Conservation (phyloP, 305 asterid genomes). For the Plantago coronopus region DNA sequence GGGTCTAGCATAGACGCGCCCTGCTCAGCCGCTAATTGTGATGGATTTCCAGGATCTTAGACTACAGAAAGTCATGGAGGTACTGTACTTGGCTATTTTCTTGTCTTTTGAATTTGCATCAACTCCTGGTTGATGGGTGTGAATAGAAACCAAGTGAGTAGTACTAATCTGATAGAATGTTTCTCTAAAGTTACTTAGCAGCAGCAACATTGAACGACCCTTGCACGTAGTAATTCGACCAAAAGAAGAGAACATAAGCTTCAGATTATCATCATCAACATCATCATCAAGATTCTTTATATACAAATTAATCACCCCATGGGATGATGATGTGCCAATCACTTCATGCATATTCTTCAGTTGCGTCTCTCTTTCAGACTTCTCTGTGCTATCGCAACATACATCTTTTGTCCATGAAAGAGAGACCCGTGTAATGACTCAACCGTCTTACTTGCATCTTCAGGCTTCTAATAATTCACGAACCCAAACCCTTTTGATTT, state of each 20-base stretch:
- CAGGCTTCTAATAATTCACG: conserved; percentile 51
- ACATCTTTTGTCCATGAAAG: conserved; percentile 36
- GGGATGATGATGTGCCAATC: conserved; percentile 17
- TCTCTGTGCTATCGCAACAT: conserved; percentile 65
- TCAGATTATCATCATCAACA: conserved; percentile 48
- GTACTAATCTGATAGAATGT: too few relatives aligned
- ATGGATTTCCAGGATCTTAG: too few relatives aligned
- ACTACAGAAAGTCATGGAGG: too few relatives aligned
- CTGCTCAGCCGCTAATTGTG: too few relatives aligned
- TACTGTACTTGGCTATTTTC: too few relatives aligned
- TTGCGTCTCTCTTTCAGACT: conserved; percentile 54
- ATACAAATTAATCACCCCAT: conserved; percentile 47
- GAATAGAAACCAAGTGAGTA: neutral
- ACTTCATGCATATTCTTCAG: conserved; percentile 47
- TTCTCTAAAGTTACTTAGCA: neutral
- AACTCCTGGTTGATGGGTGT: too few relatives aligned
- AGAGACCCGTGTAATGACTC: conserved; percentile 35
- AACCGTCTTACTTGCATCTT: conserved; percentile 55
- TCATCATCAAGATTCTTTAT: conserved; percentile 55
- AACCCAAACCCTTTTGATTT: conserved; percentile 63
- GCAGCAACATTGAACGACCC: conserved; percentile 26
- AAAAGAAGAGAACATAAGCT: conserved; percentile 50
- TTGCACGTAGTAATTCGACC: conserved; percentile 63
- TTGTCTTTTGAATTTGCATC: too few relatives aligned
- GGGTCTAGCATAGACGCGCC: too few relatives aligned